Evolutionary conservation across 2,329 filamentous ascomycete genomes (phyloP).

Genomic region (Sphaerulina musiva): DNA sequence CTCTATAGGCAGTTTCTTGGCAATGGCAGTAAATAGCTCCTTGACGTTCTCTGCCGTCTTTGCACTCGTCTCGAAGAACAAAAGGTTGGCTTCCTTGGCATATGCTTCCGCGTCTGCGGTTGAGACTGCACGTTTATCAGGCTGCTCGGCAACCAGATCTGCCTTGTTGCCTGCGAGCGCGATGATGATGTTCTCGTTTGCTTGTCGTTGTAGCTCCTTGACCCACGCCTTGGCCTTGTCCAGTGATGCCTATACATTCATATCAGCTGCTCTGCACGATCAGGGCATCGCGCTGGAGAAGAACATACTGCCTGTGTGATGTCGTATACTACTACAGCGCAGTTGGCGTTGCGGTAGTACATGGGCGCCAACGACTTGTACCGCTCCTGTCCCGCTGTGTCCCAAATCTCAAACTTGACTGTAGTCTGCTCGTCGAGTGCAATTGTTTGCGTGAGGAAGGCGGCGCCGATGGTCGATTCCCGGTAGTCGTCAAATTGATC

Average conservation of each 20-base stretch:
- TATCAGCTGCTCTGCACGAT: constrained; percentile 19
- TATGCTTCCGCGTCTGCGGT: constrained; percentile 92
- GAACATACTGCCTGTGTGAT: constrained; percentile 86
- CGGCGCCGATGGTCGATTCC: constrained; percentile 96
- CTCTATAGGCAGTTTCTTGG: constrained; percentile 93
- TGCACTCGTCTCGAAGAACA: constrained; percentile 98
- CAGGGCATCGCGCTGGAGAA: background rate
- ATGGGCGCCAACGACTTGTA: constrained; percentile 99
- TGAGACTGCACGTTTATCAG: constrained; percentile 88
- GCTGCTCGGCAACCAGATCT: constrained; percentile 87
- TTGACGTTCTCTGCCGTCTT: constrained; percentile 95
- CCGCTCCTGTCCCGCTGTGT: constrained; percentile 94
- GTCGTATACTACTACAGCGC: constrained; percentile 97
- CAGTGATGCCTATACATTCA: constrained; percentile 65
- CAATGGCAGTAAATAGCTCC: constrained; percentile 94
- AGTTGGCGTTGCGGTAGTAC: constrained; percentile 99
- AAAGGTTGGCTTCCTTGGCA: constrained; percentile 80
- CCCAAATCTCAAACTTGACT: constrained; percentile 99
- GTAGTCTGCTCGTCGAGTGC: constrained; percentile 96
- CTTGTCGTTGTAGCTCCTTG: constrained; percentile 95
- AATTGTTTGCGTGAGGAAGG: constrained; percentile 98
- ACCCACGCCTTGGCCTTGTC: constrained; percentile 99
- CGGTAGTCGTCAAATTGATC: constrained; percentile 99
- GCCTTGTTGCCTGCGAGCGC: constrained; percentile 96
- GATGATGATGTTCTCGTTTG: constrained; percentile 99